Percentiles rank a stretch among this genome's conserved stretches.
Evolutionary conservation across 768 basidiomycete species (phyloP).

Genomic region (Aureoboletus auriporus): DNA sequence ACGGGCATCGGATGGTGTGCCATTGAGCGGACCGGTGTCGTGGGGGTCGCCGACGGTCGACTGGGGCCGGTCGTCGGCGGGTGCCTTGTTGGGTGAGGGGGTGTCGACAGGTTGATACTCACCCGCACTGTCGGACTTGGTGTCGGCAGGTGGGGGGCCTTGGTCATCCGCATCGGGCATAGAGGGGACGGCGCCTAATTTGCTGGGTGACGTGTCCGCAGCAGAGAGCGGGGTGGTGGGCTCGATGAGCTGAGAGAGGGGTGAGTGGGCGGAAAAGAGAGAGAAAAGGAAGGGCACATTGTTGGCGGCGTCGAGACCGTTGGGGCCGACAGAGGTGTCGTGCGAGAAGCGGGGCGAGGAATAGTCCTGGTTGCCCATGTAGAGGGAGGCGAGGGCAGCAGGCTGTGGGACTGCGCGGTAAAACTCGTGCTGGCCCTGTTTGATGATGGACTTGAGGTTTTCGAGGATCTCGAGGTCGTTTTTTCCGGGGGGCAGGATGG

Average conservation of each 20-base stretch:
- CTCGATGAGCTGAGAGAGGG: constrained; percentile 19
- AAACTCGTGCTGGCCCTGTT: constrained; percentile 66
- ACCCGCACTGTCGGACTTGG: constrained; percentile 18
- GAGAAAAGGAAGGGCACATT: constrained; percentile 32
- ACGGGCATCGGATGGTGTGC: constrained; percentile 9
- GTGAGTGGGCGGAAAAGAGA: constrained; percentile 2
- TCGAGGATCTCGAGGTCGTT: constrained; percentile 72
- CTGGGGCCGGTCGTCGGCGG: constrained; percentile 23
- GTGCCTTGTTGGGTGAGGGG: constrained; percentile 20
- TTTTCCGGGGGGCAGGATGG: constrained; percentile 47
- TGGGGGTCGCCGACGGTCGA: constrained; percentile 16
- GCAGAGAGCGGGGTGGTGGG: constrained; percentile 24
- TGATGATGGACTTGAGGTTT: constrained; percentile 70
- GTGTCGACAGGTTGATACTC: constrained; percentile 29
- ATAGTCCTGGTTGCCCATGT: constrained; percentile 44
- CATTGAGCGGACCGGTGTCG: constrained; percentile 14
- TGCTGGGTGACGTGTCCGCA: constrained; percentile 22
- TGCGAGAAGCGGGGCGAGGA: not conserved
- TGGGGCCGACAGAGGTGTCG: constrained; percentile 12
- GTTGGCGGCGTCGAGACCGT: constrained; percentile 16
- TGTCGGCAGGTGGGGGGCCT: constrained; percentile 1
- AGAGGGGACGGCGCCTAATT: constrained; percentile 13
- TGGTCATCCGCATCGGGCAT: constrained; percentile 11
- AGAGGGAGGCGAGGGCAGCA: constrained; percentile 57
- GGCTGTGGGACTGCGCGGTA: constrained; percentile 67